Evolutionary conservation across 176 grass and related monocot genomes (phyloP).

Genomic region (Phoenix roebelenii): DNA sequence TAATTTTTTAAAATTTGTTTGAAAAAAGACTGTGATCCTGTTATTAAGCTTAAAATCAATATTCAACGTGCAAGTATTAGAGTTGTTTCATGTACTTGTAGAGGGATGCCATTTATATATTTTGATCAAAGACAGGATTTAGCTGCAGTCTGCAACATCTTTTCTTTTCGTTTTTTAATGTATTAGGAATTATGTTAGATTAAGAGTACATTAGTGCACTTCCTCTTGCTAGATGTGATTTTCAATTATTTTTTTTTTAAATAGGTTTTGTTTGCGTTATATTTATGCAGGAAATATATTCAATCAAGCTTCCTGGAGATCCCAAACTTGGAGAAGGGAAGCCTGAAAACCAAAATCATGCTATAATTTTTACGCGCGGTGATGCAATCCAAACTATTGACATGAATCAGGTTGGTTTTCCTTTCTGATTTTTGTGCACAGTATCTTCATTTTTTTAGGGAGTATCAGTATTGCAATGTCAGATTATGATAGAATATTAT

Average conservation of each 20-base stretch:
- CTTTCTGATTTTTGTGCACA: neutral
- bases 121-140: neutral
- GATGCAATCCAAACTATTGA: constrained; percentile 92
- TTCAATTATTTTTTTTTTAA: constrained; percentile 8
- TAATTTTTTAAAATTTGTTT: too few relatives aligned
- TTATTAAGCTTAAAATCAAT: too few relatives aligned
- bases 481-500: too few relatives aligned
- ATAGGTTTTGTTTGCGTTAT: constrained; percentile 1
- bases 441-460: neutral
- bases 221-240: neutral
- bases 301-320: constrained; percentile 86
- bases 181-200: neutral
- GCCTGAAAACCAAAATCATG: constrained; percentile 98
- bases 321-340: constrained; percentile 98
- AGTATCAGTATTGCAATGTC: too few relatives aligned
- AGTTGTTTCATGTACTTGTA: too few relatives aligned
- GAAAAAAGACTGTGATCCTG: too few relatives aligned
- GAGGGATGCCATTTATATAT: neutral
- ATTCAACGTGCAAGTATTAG: too few relatives aligned
- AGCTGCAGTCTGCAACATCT: neutral
- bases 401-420: constrained; percentile 85
- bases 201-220: too few relatives aligned
- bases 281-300: constrained; percentile 76
- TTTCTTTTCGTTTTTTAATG: neutral
- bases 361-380: constrained; percentile 91